Percentiles rank a stretch among this genome's conserved stretches.
Conservation (phyloP, 129 eudicot species). For the Escallonia herrerae region DNA sequence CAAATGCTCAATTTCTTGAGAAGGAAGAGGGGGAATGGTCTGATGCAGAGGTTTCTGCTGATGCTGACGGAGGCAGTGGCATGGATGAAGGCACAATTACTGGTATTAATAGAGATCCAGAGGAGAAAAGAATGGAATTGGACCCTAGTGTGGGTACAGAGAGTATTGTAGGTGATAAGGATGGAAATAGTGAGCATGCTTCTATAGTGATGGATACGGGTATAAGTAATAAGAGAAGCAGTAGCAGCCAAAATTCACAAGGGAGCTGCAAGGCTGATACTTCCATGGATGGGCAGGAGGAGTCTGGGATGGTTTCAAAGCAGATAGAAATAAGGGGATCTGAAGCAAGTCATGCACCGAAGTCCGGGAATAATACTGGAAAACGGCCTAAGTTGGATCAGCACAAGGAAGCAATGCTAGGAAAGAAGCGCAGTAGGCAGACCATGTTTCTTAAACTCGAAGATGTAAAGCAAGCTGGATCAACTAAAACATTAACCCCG, state of each 20-base stretch:
- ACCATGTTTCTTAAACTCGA: constrained; percentile 93
- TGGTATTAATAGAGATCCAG: constrained; percentile 24
- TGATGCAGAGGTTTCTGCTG: constrained; percentile 51
- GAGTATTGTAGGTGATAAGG: constrained; percentile 14
- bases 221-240: constrained; percentile 23
- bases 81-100: constrained; percentile 21
- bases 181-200: constrained; percentile 23
- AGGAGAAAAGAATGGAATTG: constrained; percentile 23
- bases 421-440: constrained; percentile 87
- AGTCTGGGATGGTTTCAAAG: constrained; percentile 42
- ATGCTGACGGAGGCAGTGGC: constrained; percentile 15
- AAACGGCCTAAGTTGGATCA: constrained; percentile 85
- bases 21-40: constrained; percentile 90
- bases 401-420: constrained; percentile 89
- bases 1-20: constrained; percentile 30
- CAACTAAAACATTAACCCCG: constrained; percentile 69
- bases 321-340: constrained; percentile 60
- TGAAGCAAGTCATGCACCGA: constrained; percentile 79
- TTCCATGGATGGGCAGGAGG: constrained; percentile 47
- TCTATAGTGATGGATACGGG: constrained; percentile 29
- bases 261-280: constrained; percentile 21
- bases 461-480: constrained; percentile 84
- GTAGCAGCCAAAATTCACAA: constrained; percentile 24
- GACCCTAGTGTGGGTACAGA: constrained; percentile 7
- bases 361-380: constrained; percentile 49